phyloP scores from a whole-genome alignment of 2,329 filamentous ascomycete species.

The Apiospora marii region DNA sequence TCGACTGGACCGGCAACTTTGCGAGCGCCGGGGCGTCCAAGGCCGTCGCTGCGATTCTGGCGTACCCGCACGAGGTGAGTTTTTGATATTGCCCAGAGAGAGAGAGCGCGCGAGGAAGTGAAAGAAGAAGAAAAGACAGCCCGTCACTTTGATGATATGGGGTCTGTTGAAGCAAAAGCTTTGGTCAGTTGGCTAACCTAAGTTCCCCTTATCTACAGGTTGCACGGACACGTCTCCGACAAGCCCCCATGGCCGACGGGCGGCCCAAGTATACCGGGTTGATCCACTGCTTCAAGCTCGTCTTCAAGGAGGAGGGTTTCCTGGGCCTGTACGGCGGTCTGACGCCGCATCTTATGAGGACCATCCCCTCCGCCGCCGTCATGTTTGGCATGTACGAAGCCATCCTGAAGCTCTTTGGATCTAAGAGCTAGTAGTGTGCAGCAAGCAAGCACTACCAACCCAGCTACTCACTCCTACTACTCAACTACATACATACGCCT shows the following conservation, averaged over 20 bases:
- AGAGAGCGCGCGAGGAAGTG: neutral
- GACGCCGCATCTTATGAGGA: conserved; percentile 88
- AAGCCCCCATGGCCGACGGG: conserved; percentile 78
- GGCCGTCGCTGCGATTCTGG: conserved; percentile 81
- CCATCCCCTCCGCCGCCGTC: conserved; percentile 91
- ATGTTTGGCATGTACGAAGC: conserved; percentile 91
- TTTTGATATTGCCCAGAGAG: neutral
- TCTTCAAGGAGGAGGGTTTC: conserved; percentile 89
- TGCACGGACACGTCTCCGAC: conserved; percentile 82
- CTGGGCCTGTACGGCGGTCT: conserved; percentile 87
- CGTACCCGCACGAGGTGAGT: conserved; percentile 89
- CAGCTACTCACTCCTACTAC: neutral
- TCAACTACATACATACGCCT: neutral
- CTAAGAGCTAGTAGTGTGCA: conserved; percentile 37
- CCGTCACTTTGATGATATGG: neutral
- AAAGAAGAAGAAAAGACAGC: neutral
- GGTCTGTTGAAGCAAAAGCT: neutral
- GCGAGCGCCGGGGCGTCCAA: conserved; percentile 85
- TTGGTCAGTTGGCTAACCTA: conserved; percentile 5
- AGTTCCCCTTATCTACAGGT: conserved; percentile 56
- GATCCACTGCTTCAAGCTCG: conserved; percentile 84
- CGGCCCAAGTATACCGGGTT: conserved; percentile 87
- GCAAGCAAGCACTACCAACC: neutral
- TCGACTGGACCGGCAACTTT: conserved; percentile 81
- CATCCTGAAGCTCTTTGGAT: conserved; percentile 51